Evolutionary conservation across 2,329 filamentous ascomycete genomes (phyloP), one percentile per base, ranked within the genome.

Genomic region (Aspergillus quadrilineatus): DNA sequence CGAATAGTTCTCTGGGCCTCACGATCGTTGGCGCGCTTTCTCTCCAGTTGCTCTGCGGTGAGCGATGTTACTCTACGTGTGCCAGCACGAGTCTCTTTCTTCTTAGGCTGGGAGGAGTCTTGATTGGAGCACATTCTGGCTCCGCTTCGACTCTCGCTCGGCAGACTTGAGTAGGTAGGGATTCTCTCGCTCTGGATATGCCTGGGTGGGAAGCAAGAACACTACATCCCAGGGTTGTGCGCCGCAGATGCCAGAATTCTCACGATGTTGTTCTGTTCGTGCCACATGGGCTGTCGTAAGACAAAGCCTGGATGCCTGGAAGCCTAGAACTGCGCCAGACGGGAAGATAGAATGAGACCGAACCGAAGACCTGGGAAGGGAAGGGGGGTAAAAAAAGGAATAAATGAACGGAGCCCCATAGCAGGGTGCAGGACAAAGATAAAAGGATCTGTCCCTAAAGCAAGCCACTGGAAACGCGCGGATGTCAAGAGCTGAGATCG

Each of bases 1-100:
- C 82, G 79, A 61, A 84, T 85, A 48, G 81, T 82, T 61, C 82
- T 77, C 66, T 85, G 82, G 53, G 82, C 82, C 69, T 85, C 82
- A 59, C 82, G 77, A 67, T 85, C 82, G 67, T 85, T 85, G 59
- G 82, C 82, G 57, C 82, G 76, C 68, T 85, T 85, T 50, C 82
- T 74, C 63, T 85, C 82, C 48, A 85, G 73, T 64, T 85, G 82
- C 56, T 82, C 82, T 32, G 80, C 77, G 14, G 82, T 83, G 53
- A 85, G 73, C 8, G 80, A 81, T 37, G 79, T 80, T 42, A 85
- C 82, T 67, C 81, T 84, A 57, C 82, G 78, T 44, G 81, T 82
- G 9, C 82, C 82, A 36, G 81, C 80, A 67, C 82, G 76, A 45
- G 82, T 82, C 50, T 75, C 72, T 29, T 71, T 67, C 58, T 67